Evolutionary conservation across 2,329 filamentous ascomycete species (phyloP).

Genomic region (Aspergillus phoenicis): DNA sequence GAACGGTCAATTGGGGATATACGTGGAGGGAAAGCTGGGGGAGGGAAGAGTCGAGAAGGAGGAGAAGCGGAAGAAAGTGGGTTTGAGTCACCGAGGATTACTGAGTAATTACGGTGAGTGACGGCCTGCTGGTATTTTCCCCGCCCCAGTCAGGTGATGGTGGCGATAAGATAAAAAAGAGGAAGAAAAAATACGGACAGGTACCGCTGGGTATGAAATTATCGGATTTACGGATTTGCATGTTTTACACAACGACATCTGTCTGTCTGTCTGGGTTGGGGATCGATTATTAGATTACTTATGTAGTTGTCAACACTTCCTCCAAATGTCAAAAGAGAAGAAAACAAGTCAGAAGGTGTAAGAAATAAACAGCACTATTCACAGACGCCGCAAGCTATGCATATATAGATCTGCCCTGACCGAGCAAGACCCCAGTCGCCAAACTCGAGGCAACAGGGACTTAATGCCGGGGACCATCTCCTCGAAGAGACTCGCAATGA

Average conservation of each 20-base stretch:
- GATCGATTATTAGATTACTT: not conserved
- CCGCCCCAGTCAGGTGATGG: conserved; percentile 6
- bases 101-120: not conserved
- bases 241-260: no score
- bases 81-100: conserved; percentile 1
- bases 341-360: not conserved
- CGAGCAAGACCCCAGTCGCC: no score
- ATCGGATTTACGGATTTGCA: no score
- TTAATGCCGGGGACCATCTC: not conserved
- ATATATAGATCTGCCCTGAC: conserved; percentile 7
- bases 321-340: not conserved
- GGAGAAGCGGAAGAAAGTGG: not conserved
- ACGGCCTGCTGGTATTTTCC: not conserved
- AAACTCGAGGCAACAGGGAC: not conserved
- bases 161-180: conserved; percentile 7
- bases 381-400: conserved; percentile 34
- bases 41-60: not conserved
- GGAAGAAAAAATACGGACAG: no score
- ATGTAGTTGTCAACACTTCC: no score
- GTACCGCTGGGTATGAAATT: no score
- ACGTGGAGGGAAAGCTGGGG: not conserved
- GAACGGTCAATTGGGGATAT: not conserved
- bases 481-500: not conserved
- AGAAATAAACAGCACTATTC: conserved; percentile 4
- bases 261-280: no score